Base-by-base conservation (phyloP, 1,284 basidiomycete species). In the Afroboletus lepidellus region DNA sequence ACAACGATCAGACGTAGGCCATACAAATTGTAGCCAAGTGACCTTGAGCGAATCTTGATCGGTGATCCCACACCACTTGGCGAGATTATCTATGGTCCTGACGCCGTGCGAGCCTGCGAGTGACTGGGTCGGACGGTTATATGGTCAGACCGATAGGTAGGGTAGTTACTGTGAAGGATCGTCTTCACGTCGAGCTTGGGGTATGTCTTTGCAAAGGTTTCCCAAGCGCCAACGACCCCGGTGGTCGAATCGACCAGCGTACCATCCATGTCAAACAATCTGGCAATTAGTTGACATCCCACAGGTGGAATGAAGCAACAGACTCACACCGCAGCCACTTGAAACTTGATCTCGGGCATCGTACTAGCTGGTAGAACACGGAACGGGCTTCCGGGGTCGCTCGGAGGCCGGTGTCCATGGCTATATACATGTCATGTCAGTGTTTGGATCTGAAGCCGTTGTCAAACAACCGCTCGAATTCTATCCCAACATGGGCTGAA, bases 231-330 rank as follows among this genome's bases (percentile, higher is more conserved):
- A n/a, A 80, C 72, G 33, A 90, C 84, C 41, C 85, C 87, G 30
- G 78, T 77, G 16, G 85, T 87, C 29, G 85, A 87, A 66, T 90
- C 84, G 48, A 90, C 77, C 48, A 90, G 72, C 30, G 88, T 91
- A 51, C 87, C 87, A 65, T 88, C 87, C 87, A 89, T 90, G 66
- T 90, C 87, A 63, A 87, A 87, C 15, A 88, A 73, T 55, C 86
- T 87, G 27, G 48, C 34, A 15, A 30, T 38, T 7, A 57, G 58
- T 48, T 42, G 29, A 30, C n/a, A 54, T 56, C 42, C 33, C 46
- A 30, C 25, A 27, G 9, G 34, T 34, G 32, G 23, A 24, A 38
- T 21, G 13, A 24, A 38, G 39, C 18, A 36, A 39, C 4, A 41
- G 34, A 67, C 77, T 60, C 69, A 80, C 84, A 83, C 76, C 37